These are phyloP conservation scores for Linnemannia exigua DNA, from an alignment of 192 early-diverging fungal species.

Conservation along the genomic window DNA sequence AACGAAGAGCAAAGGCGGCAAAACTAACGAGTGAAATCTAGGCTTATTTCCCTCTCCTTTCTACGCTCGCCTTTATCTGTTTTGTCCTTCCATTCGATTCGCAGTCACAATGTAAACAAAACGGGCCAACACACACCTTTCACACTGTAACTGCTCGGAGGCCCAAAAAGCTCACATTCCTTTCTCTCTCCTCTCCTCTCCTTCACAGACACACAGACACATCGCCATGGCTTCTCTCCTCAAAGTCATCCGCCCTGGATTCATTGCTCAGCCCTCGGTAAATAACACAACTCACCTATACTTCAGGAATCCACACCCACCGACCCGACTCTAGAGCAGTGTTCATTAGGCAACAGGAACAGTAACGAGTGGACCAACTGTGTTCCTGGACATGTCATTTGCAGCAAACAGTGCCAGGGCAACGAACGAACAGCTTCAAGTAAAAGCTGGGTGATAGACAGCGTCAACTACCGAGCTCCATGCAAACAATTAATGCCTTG, in stretches of 20 bases:
- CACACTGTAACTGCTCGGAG: neutral
- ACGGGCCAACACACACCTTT: neutral
- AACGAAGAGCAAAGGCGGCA: too few species aligned
- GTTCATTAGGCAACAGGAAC: too few species aligned
- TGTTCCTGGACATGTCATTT: too few species aligned
- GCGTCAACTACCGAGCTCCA: neutral
- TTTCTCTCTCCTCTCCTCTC: neutral
- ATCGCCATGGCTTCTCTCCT: constrained; percentile 37
- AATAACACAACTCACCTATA: neutral
- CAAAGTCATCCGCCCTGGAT: constrained; percentile 37
- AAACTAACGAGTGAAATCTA: neutral
- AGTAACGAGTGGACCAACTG: too few species aligned
- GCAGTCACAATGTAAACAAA: constrained; percentile 4
- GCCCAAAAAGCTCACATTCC: neutral
- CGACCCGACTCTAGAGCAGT: too few species aligned
- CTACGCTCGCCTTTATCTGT: neutral
- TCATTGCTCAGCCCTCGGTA: constrained; percentile 49
- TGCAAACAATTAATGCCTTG: neutral
- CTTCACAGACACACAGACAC: neutral
- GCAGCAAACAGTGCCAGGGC: too few species aligned
- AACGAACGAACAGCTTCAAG: too few species aligned
- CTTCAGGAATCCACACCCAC: neutral
- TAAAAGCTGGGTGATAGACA: neutral
- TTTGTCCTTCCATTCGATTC: neutral
- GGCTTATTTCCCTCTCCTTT: neutral